Conservation (phyloP, 2,329 filamentous ascomycete species). For the Clathrospora elynae region DNA sequence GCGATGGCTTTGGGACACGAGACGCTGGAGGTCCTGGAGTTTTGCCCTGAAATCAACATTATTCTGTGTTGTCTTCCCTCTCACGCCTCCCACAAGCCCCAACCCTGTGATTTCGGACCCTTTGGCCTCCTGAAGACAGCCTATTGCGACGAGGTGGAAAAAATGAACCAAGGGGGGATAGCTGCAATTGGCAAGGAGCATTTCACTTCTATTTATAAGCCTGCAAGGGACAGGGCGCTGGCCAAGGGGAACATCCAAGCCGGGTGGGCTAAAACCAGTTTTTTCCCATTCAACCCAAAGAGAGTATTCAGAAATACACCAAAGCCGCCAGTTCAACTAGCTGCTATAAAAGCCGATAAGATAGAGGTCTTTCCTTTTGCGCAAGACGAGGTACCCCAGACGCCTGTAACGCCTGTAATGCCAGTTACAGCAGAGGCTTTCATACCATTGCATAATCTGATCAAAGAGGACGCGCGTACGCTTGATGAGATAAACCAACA, state of each 20-base stretch:
- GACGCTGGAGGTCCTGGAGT: neutral
- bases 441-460: slow-evolving; percentile 18
- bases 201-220: too few relatives aligned
- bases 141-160: slow-evolving; percentile 18
- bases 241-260: slow-evolving; percentile 37
- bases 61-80: neutral
- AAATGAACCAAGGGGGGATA: slow-evolving; percentile 15
- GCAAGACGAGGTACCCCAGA: slow-evolving; percentile 12
- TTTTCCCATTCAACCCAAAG: slow-evolving; percentile 38
- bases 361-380: slow-evolving; percentile 21
- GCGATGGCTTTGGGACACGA: slow-evolving; percentile 1
- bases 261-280: slow-evolving; percentile 30
- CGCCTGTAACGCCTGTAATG: slow-evolving; percentile 19
- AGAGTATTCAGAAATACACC: slow-evolving; percentile 37
- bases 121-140: slow-evolving; percentile 18
- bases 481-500: slow-evolving; percentile 17
- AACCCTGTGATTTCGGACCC: slow-evolving; percentile 12
- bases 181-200: slow-evolving; percentile 14
- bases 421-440: slow-evolving; percentile 24
- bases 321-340: slow-evolving; percentile 21
- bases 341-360: too few relatives aligned
- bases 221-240: slow-evolving; percentile 28
- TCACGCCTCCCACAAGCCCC: neutral
- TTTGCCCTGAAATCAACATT: neutral
- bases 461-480: slow-evolving; percentile 19